phyloP scores from a whole-genome alignment of 768 basidiomycete species.

The Tylopilus sp. region DNA sequence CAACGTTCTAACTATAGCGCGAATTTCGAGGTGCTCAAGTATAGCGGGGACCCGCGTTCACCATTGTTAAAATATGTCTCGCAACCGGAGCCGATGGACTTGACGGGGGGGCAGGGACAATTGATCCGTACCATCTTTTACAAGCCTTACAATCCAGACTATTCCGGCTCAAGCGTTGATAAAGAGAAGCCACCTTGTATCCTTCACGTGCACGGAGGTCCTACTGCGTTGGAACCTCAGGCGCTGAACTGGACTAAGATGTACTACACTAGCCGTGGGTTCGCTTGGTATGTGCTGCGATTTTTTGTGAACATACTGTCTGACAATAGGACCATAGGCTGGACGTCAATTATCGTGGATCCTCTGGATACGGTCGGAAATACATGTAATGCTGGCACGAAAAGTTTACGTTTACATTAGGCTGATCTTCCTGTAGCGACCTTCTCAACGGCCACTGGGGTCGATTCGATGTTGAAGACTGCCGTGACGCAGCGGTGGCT shows the following conservation, averaged over 20 bases:
- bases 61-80: conserved; percentile 9
- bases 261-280: conserved; percentile 68
- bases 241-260: conserved; percentile 51
- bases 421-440: conserved; percentile 30
- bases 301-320: not conserved
- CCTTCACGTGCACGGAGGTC: conserved; percentile 39
- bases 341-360: conserved; percentile 75
- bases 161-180: conserved; percentile 34
- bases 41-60: conserved; percentile 10
- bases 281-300: conserved; percentile 49
- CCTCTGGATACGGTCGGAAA: conserved; percentile 63
- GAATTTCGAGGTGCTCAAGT: conserved; percentile 5
- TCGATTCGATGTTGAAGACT: conserved; percentile 63
- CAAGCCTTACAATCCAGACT: conserved; percentile 58
- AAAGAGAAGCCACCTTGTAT: conserved; percentile 66
- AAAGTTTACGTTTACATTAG: not conserved
- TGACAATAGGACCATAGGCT: conserved; percentile 39
- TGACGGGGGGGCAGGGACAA: conserved; percentile 47
- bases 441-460: conserved; percentile 68
- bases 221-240: conserved; percentile 38
- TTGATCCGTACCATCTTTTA: conserved; percentile 64
- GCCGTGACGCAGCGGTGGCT: conserved; percentile 34
- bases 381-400: conserved; percentile 42
- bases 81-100: not conserved
- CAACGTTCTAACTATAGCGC: too few relatives aligned